Percentiles rank a stretch among this genome's conserved stretches.
These are phyloP conservation scores for Heterobasidion annosum DNA, from an alignment of 1,284 basidiomycete species.

Conservation along the genomic window DNA sequence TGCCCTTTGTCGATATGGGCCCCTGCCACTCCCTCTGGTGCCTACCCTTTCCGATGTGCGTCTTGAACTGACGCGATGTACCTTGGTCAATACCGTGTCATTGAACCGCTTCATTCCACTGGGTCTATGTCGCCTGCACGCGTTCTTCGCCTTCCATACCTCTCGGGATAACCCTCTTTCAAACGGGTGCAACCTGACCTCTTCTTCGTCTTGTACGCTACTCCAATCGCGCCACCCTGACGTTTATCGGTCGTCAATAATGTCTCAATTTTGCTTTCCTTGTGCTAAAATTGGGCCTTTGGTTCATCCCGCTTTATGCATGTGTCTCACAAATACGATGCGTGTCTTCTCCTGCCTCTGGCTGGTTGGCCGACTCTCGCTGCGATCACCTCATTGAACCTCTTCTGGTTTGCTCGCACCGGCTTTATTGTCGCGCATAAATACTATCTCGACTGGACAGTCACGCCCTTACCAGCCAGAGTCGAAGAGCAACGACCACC, in stretches of 20 bases:
- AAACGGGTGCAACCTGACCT: not conserved
- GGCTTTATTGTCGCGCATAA: not conserved
- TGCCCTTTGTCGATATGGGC: no score
- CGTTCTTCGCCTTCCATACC: not conserved
- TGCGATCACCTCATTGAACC: no score
- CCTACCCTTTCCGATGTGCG: no score
- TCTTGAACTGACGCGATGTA: no score
- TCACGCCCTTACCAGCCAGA: constrained; percentile 38
- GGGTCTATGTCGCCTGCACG: not conserved
- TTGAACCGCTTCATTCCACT: no score
- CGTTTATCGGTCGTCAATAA: no score
- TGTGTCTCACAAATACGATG: not conserved
- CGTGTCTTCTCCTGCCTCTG: not conserved
- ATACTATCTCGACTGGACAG: constrained; percentile 17
- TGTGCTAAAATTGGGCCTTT: not conserved
- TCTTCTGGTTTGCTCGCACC: not conserved
- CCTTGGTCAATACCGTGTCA: no score
- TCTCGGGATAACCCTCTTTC: no score
- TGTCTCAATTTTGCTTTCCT: no score
- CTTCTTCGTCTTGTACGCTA: not conserved
- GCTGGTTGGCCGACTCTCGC: no score
- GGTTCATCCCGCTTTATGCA: not conserved
- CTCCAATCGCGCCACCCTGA: no score
- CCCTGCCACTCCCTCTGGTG: no score
- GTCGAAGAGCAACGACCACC: constrained; percentile 30